Evolutionary conservation across 306 rosid species (phyloP).

Genomic region (Quercus glauca): DNA sequence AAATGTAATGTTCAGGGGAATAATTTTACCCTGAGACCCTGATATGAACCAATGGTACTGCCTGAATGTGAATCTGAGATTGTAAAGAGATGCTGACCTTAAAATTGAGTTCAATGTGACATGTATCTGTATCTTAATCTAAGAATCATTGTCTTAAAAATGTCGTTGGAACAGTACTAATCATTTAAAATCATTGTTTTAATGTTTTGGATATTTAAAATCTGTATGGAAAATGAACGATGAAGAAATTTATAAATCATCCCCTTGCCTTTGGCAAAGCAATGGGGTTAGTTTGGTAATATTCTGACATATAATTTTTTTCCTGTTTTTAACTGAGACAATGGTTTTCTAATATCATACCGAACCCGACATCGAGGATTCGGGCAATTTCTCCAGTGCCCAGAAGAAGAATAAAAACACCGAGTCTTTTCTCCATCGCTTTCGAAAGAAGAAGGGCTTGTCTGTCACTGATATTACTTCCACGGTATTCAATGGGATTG

Average conservation of each 20-base stretch:
- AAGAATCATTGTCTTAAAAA: background rate
- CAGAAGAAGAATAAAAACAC: conserved; percentile 37
- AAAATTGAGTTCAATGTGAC: too few species aligned
- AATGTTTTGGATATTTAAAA: background rate
- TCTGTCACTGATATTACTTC: conserved; percentile 69
- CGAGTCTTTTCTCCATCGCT: conserved; percentile 48
- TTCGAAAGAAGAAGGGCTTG: conserved; percentile 50
- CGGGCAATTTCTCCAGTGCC: conserved; percentile 10
- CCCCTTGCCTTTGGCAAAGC: background rate
- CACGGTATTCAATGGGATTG: conserved; percentile 38
- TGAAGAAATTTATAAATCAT: background rate
- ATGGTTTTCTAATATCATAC: background rate
- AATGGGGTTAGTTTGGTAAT: background rate
- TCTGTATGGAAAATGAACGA: background rate
- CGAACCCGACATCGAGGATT: conserved; percentile 59
- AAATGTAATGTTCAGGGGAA: too few species aligned
- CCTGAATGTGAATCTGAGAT: too few species aligned
- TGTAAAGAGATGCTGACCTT: too few species aligned
- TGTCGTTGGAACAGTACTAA: background rate
- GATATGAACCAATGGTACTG: too few species aligned
- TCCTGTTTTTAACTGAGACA: background rate
- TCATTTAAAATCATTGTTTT: background rate
- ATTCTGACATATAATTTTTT: background rate
- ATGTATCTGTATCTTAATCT: too few species aligned
- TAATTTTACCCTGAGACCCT: too few species aligned